phyloP scores from a whole-genome alignment of 1,284 basidiomycete genomes.

The Bondarzewia mesenterica region DNA sequence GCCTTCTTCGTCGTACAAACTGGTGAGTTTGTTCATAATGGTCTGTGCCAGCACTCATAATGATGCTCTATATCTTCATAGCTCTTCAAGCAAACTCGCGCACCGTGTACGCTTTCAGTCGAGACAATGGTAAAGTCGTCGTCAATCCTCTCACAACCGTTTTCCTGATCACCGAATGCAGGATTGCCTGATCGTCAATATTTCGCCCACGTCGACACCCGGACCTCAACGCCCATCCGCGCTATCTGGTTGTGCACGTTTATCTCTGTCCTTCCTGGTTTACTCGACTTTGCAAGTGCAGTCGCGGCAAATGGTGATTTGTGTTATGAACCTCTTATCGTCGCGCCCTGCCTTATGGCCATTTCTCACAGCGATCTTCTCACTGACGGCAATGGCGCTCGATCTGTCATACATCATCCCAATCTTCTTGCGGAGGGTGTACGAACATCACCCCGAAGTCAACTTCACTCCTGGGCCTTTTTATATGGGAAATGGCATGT shows the following conservation, averaged over 20 bases:
- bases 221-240: slow-evolving; percentile 72
- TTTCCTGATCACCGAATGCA: slow-evolving; percentile 10
- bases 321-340: not conserved
- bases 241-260: slow-evolving; percentile 77
- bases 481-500: slow-evolving; percentile 68
- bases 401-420: slow-evolving; percentile 72
- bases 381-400: slow-evolving; percentile 66
- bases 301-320: slow-evolving; percentile 60
- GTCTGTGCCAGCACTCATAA: no score
- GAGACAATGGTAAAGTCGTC: slow-evolving; percentile 62
- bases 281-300: slow-evolving; percentile 72
- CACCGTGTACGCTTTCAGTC: slow-evolving; percentile 85
- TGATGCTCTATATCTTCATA: no score
- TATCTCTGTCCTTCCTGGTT: slow-evolving; percentile 60
- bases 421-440: slow-evolving; percentile 64
- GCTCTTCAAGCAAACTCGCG: slow-evolving; percentile 83
- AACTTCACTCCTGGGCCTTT: slow-evolving; percentile 88
- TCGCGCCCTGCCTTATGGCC: not conserved
- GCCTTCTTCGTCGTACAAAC: slow-evolving; percentile 82
- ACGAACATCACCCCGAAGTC: slow-evolving; percentile 76
- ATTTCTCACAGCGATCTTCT: slow-evolving; percentile 62
- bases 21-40: no score
- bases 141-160: not conserved
- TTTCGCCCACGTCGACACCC: slow-evolving; percentile 63
- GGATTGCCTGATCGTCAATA: slow-evolving; percentile 77